Evolutionary conservation across 2,329 filamentous ascomycete genomes (phyloP), one percentile per base, ranked within the genome.

Genomic region (Penicillium oxalicum): DNA sequence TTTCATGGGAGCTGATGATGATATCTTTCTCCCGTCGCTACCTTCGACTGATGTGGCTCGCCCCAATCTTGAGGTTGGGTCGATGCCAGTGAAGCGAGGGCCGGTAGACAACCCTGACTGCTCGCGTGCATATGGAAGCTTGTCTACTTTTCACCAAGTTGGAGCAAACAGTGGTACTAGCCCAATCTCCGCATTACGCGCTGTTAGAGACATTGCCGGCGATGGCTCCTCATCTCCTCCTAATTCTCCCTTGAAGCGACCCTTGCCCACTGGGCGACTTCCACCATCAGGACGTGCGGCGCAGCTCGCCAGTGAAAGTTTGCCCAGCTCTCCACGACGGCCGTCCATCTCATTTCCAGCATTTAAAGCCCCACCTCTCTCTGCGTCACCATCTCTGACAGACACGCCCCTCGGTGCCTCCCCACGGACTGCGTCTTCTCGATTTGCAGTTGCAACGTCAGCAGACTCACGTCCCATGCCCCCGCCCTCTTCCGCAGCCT

Each of bases 321-420:
- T 45, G 61, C 45, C 68, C 74, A 48, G 69, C 24, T 72, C 78
- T 41, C 77, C 77, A 45, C 80, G 90, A 59, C 82, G 89, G 45
- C 84, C 87, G 5, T 96, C 89, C 0, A 81, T 95, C 24, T 94
- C 88, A 0, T 95, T 96, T 61, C 88, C 94, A 59, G 91, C 91
- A 0, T 98, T 98, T 75, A 98, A 98, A 70, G 88, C 91, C 11
- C 91, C 91, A 9, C 94, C 91, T 1, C 75, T 97, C n/a, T 95
- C 91, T 2, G 89, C 87, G 4, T 96, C 91, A 4, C 91, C 91
- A 13, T 75, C 78, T n/a, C 70, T 74, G 28, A 70, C 74, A 4
- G 72, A 75, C 36, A 70, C 77, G 36, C 67, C 70, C 5, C 50
- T 72, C 9, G 74, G 74, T n/a, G 71, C 72, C 5, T 82, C 78